Percentiles rank a stretch among this genome's conserved stretches.
Conservation (phyloP, 2,329 filamentous ascomycete genomes). For the Camillea tinctor region DNA sequence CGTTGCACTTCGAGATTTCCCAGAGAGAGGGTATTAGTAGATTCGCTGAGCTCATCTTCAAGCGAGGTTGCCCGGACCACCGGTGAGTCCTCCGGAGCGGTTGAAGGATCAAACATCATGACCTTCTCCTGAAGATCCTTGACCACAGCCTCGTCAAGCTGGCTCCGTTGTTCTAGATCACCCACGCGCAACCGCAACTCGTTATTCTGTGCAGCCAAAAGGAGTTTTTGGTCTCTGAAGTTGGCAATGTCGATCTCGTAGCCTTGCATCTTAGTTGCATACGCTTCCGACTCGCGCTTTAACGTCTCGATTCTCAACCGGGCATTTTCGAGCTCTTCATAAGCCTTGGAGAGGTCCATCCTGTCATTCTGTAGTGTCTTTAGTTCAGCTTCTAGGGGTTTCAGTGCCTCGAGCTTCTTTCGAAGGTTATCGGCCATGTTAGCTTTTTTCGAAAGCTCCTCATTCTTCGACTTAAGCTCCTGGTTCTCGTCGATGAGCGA, state of each 20-base stretch:
- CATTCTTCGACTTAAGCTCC: constrained; percentile 58
- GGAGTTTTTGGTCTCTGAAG: constrained; percentile 43
- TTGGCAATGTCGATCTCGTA: constrained; percentile 40
- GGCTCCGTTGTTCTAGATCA: constrained; percentile 29
- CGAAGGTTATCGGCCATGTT: constrained; percentile 62
- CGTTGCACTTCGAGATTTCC: constrained; percentile 53
- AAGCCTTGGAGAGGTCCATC: constrained; percentile 48
- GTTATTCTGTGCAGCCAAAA: constrained; percentile 43
- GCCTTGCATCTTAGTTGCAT: constrained; percentile 34
- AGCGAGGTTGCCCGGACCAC: constrained; percentile 40
- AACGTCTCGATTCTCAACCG: constrained; percentile 36
- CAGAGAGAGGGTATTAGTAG: constrained; percentile 41
- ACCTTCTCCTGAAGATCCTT: constrained; percentile 61
- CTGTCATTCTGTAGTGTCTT: constrained; percentile 55
- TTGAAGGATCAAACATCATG: constrained; percentile 34
- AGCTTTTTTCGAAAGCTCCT: constrained; percentile 59
- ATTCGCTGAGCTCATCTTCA: constrained; percentile 59
- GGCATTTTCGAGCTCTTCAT: constrained; percentile 33
- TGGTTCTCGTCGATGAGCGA: constrained; percentile 58
- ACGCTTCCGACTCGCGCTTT: constrained; percentile 33
- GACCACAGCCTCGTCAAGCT: constrained; percentile 50
- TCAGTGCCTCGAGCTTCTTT: constrained; percentile 60
- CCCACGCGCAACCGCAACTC: constrained; percentile 40
- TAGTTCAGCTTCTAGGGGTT: constrained; percentile 55
- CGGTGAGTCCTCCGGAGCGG: constrained; percentile 31